Base-by-base conservation (phyloP, 192 early-diverging fungal species). In the Coemansia sp. region DNA sequence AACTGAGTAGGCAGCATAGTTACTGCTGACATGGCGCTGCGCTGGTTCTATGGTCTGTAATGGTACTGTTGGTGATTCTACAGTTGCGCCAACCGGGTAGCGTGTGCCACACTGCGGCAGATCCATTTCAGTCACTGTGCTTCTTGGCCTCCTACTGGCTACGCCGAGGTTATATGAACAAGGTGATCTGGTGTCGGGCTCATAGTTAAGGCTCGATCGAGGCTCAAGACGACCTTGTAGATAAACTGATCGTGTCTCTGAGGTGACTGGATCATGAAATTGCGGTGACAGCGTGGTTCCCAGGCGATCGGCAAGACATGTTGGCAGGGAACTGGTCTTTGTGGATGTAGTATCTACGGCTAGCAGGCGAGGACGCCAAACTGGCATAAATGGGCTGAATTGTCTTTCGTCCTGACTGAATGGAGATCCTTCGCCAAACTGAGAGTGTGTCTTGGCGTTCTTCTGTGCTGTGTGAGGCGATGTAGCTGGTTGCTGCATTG, bases 401-500 rank as follows among this genome's bases (percentile, higher is more conserved):
- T 37, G 27, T 29, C 15, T 24, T 17, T 21, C 35, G 1, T 10
- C 14, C 3, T 35, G 10, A 29, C 27, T 37, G 6, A 35, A 14
- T 22, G 29, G n/a, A 8, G 55, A 57, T 37, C 14, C 55, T 19
- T 57, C 29, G 37, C 55, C 21, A 37, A 12, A 15, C 2, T 57
- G 55, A 9, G 55, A 57, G 12, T n/a, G 29, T 21, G 48, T 4
- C 6, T 17, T 49, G 15, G 5, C 48, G 7, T 4, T 8, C 5
- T 17, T 21, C 7, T 49, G n/a, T n/a, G 48, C 19, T 19, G 48
- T 19, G 19, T 8, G 4, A 6, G 7, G 48, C 17, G 5, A 4
- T 49, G 48, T 19, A 57, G n/a, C 22, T 37, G 2, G 8, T 2
- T 32, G 55, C n/a, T 57, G 55, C 55, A 57, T 57, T n/a, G 55